A percentile compares a stretch with the other conserved stretches of the same genome.
These are phyloP conservation scores for Oenanthe javanica DNA, from an alignment of 140 eudicot species.

Conservation along the genomic window DNA sequence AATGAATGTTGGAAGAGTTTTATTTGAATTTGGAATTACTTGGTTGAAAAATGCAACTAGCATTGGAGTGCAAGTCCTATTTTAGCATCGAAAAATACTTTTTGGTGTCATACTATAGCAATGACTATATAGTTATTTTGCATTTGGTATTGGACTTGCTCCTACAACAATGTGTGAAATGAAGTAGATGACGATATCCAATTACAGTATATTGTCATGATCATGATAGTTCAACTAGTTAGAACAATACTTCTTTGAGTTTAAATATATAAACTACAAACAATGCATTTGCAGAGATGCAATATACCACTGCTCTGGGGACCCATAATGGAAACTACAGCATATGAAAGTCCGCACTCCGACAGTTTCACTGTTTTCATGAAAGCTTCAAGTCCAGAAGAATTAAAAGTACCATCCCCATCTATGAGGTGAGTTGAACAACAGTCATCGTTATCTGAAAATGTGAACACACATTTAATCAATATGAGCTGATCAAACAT, in stretches of 20 bases:
- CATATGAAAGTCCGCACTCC: constrained; percentile 98
- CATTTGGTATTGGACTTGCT: too few species aligned
- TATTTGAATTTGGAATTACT: too few species aligned
- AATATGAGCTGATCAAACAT: neutral
- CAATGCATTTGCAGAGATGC: constrained; percentile 2
- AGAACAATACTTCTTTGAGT: neutral
- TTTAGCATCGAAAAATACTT: too few species aligned
- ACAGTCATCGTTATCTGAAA: constrained; percentile 23
- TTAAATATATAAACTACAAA: neutral
- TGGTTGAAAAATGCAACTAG: too few species aligned
- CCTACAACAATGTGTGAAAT: too few species aligned
- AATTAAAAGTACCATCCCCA: constrained; percentile 86
- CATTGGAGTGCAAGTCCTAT: too few species aligned
- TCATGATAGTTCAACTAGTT: neutral
- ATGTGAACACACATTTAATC: constrained; percentile 13
- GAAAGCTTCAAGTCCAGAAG: constrained; percentile 63
- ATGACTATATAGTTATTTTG: too few species aligned
- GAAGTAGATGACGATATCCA: neutral
- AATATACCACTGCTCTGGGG: constrained; percentile 93
- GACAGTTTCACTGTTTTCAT: constrained; percentile 75
- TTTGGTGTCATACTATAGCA: too few species aligned
- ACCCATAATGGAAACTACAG: constrained; percentile 99
- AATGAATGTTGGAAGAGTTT: too few species aligned
- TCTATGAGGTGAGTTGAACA: constrained; percentile 97
- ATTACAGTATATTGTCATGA: neutral